Evolutionary conservation across 2,329 filamentous ascomycete genomes (phyloP).

Genomic region (Coleophoma crateriformis): DNA sequence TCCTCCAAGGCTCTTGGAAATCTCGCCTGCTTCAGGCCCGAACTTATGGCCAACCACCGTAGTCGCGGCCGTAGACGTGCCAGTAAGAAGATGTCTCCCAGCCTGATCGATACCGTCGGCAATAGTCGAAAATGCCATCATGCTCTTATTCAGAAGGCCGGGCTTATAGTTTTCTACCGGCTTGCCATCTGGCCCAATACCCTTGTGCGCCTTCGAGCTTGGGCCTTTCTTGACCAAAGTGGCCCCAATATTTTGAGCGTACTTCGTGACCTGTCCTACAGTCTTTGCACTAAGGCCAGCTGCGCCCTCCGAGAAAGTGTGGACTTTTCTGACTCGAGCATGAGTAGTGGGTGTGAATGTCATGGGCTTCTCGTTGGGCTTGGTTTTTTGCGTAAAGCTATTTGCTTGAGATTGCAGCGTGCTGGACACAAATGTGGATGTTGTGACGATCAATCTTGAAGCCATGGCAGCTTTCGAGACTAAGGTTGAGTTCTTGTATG

Average conservation of each 20-base stretch:
- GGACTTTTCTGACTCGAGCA: slow-evolving; percentile 79
- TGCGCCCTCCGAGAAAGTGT: slow-evolving; percentile 75
- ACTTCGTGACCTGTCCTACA: slow-evolving; percentile 73
- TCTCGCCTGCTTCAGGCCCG: slow-evolving; percentile 75
- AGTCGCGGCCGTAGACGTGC: slow-evolving; percentile 71
- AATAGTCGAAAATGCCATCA: slow-evolving; percentile 95
- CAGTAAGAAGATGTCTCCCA: slow-evolving; percentile 69
- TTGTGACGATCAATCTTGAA: slow-evolving; percentile 87
- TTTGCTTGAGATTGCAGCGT: slow-evolving; percentile 74
- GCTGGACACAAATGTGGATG: slow-evolving; percentile 73
- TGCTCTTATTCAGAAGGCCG: slow-evolving; percentile 85
- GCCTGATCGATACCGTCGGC: slow-evolving; percentile 90
- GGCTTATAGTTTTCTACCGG: slow-evolving; percentile 66
- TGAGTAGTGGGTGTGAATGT: slow-evolving; percentile 85
- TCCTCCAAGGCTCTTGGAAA: slow-evolving; percentile 71
- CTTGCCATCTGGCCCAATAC: slow-evolving; percentile 66
- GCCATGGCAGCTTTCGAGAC: slow-evolving; percentile 84
- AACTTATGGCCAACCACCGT: slow-evolving; percentile 87
- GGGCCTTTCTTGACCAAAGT: slow-evolving; percentile 58
- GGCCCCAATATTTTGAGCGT: slow-evolving; percentile 88
- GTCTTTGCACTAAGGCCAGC: slow-evolving; percentile 80
- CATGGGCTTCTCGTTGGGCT: slow-evolving; percentile 73
- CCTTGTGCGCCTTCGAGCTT: slow-evolving; percentile 49
- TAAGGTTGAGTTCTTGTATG: slow-evolving; percentile 82
- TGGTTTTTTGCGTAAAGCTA: slow-evolving; percentile 72